phyloP scores from a whole-genome alignment of 2,329 filamentous ascomycete genomes.

The Bimuria novae-zelandiae region DNA sequence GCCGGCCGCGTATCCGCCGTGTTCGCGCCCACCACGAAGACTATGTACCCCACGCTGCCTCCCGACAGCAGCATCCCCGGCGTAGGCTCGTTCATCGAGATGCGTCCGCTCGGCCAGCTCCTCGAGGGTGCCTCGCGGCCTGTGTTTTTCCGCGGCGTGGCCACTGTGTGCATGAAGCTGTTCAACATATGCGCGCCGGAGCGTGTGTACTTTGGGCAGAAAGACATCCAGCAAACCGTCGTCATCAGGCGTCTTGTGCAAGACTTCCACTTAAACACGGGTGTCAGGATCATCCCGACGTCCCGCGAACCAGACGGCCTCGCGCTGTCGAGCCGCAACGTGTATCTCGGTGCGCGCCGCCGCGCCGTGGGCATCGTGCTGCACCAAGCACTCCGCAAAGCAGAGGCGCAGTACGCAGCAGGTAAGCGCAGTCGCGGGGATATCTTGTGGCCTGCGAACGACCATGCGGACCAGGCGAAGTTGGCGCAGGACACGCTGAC shows the following conservation, averaged over 20 bases:
- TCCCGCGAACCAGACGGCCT: conserved; percentile 79
- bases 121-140: conserved; percentile 85
- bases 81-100: conserved; percentile 85
- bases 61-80: conserved; percentile 73
- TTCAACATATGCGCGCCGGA: conserved; percentile 83
- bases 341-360: conserved; percentile 81
- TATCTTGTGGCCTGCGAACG: conserved; percentile 73
- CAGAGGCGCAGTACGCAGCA: conserved; percentile 67
- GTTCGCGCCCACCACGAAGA: conserved; percentile 79
- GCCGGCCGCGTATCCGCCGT: conserved; percentile 75
- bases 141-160: conserved; percentile 95
- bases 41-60: conserved; percentile 87
- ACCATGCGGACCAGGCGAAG: conserved; percentile 60
- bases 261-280: conserved; percentile 80
- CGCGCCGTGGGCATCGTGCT: conserved; percentile 75
- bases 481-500: conserved; percentile 65
- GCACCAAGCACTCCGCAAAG: conserved; percentile 68
- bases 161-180: conserved; percentile 93
- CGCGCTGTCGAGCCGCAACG: conserved; percentile 90
- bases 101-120: conserved; percentile 80
- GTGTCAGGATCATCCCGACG: conserved; percentile 76
- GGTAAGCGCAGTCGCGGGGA: conserved; percentile 62
- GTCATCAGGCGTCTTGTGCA: conserved; percentile 84
- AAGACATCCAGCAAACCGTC: conserved; percentile 95
- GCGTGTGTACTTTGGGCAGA: conserved; percentile 91